phyloP scores from a whole-genome alignment of 1,284 basidiomycete genomes.

The Tausonia pullulans region DNA sequence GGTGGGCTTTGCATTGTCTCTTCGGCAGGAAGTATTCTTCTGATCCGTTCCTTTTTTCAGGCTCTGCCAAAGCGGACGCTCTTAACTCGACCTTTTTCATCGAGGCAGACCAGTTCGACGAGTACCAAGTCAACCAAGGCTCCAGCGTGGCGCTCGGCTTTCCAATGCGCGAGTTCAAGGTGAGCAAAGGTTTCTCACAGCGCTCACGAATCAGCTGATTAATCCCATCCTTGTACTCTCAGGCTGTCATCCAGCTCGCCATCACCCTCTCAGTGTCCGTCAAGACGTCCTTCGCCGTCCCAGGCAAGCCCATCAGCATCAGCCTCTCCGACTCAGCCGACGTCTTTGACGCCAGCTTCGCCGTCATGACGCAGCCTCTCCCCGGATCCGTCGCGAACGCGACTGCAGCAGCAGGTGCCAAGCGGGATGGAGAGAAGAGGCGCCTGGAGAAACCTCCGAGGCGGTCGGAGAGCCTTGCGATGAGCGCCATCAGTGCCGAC shows the following conservation, averaged over 20 bases:
- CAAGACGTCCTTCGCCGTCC: neutral
- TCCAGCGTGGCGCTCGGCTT: constrained; percentile 2
- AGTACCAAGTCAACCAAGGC: constrained; percentile 1
- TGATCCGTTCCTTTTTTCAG: neutral
- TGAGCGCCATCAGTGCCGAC: too few species aligned
- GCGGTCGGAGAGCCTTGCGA: too few species aligned
- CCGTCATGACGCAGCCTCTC: too few species aligned
- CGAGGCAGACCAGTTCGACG: constrained; percentile 3
- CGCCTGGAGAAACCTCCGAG: too few species aligned
- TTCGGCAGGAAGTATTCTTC: neutral
- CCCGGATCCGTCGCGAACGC: too few species aligned
- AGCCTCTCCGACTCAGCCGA: neutral
- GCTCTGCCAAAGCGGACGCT: neutral
- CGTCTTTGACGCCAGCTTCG: neutral
- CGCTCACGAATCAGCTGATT: neutral
- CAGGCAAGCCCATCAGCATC: constrained; percentile 2
- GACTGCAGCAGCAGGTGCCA: too few species aligned
- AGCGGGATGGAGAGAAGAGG: too few species aligned
- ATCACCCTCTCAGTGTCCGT: constrained; percentile 1
- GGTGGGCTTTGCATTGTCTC: neutral
- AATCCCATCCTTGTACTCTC: neutral
- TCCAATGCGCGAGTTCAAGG: constrained; percentile 16
- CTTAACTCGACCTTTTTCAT: constrained; percentile 5
- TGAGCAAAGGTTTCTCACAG: neutral
- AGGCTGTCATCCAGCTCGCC: constrained; percentile 12